Evolutionary conservation across 169 alveolate genomes (phyloP).

Genomic region (Besnoitia besnoiti): DNA sequence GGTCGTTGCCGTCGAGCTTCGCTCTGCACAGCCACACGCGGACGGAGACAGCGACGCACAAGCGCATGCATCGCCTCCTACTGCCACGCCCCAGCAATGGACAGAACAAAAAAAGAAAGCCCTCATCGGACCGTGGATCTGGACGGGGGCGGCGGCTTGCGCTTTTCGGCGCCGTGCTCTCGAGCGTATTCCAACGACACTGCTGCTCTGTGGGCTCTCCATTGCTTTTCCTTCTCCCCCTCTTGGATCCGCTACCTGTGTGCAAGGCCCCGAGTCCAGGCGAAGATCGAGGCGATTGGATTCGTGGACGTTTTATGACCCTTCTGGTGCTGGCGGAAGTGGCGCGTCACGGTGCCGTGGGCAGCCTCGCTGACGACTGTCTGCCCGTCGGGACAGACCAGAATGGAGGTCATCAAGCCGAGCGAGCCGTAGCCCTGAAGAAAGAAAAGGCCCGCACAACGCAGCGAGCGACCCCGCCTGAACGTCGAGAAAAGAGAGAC

Average conservation of each 20-base stretch:
- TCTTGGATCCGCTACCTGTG: constrained; percentile 54
- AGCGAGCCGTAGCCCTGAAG: constrained; percentile 91
- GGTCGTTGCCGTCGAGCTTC: constrained; percentile 86
- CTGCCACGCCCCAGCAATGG: no score
- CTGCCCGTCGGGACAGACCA: constrained; percentile 93
- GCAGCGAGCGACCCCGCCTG: background rate
- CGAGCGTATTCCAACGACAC: no score
- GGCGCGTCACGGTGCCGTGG: constrained; percentile 98
- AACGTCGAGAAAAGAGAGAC: background rate
- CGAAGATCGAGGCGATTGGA: constrained; percentile 96
- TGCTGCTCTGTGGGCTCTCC: background rate
- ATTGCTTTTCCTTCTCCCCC: background rate
- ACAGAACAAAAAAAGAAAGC: no score
- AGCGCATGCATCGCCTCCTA: no score
- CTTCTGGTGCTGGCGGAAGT: constrained; percentile 83
- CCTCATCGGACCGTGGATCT: no score
- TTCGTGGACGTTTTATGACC: constrained; percentile 96
- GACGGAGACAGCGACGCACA: no score
- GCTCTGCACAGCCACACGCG: no score
- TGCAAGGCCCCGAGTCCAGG: constrained; percentile 94
- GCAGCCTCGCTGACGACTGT: constrained; percentile 95
- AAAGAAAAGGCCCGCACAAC: background rate
- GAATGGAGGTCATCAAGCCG: constrained; percentile 96
- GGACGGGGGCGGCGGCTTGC: no score
- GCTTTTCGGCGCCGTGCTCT: no score